Percentiles rank a stretch among this genome's conserved stretches.
Evolutionary conservation across 179 eudicot genomes (phyloP).

Genomic region (Gypsophila paniculata): DNA sequence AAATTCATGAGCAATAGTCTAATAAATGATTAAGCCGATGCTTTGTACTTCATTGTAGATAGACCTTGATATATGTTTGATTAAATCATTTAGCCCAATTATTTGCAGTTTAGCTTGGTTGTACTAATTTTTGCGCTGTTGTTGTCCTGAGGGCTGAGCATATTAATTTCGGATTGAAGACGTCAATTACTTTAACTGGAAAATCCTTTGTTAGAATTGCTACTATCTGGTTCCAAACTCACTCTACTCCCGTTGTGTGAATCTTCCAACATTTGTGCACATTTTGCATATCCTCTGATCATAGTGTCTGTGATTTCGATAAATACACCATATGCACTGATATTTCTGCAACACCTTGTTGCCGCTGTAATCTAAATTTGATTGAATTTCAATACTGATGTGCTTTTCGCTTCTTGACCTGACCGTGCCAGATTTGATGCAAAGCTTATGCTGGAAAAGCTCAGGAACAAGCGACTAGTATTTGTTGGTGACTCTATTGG

Average conservation of each 20-base stretch:
- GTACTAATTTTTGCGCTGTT: background rate
- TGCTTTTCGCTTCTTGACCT: background rate
- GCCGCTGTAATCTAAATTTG: background rate
- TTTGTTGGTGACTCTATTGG: constrained; percentile 91
- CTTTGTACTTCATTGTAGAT: background rate
- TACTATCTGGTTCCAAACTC: background rate
- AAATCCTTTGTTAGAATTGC: background rate
- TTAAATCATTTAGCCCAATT: background rate
- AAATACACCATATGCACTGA: background rate
- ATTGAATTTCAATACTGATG: background rate
- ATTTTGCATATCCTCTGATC: background rate
- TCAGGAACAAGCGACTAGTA: constrained; percentile 66
- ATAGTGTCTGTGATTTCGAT: background rate
- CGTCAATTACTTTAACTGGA: background rate
- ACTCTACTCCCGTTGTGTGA: background rate
- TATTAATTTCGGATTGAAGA: background rate
- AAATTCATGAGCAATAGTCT: background rate
- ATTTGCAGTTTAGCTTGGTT: background rate
- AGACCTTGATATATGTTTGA: background rate
- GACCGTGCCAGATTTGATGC: constrained; percentile 54
- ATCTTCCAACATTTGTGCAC: background rate
- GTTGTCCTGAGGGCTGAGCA: background rate
- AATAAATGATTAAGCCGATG: background rate
- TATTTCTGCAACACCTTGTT: background rate
- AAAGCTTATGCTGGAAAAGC: constrained; percentile 58